Percentiles rank a stretch among this genome's conserved stretches.
Evolutionary conservation across 2,329 filamentous ascomycete species (phyloP).

Genomic region (Colletotrichum coccodes): DNA sequence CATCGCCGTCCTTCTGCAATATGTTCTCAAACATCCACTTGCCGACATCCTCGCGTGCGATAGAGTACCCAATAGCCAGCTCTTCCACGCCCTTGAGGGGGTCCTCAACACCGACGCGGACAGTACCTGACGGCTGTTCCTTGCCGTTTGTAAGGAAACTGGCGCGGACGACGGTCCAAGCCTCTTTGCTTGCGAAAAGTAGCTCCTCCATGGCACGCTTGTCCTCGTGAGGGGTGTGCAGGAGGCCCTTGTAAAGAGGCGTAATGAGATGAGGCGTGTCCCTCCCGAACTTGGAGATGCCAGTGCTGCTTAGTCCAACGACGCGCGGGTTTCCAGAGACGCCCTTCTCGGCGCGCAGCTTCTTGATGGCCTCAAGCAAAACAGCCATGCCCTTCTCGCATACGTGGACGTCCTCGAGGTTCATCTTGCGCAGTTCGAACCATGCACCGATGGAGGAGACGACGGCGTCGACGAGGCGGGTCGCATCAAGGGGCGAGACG

Average conservation of each 20-base stretch:
- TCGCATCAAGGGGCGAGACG: slow-evolving; percentile 37
- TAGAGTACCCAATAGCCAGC: slow-evolving; percentile 52
- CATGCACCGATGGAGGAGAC: slow-evolving; percentile 58
- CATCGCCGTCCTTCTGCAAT: slow-evolving; percentile 35
- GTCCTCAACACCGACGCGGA: slow-evolving; percentile 47
- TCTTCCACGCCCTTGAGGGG: slow-evolving; percentile 43
- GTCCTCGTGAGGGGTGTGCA: slow-evolving; percentile 51
- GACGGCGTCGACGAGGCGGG: slow-evolving; percentile 54
- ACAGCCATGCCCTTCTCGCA: slow-evolving; percentile 55
- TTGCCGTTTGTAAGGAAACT: slow-evolving; percentile 43
- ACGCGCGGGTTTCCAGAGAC: slow-evolving; percentile 45
- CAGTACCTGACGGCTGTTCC: slow-evolving; percentile 34
- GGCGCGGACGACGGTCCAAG: slow-evolving; percentile 44
- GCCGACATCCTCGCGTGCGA: slow-evolving; percentile 53
- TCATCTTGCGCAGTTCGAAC: slow-evolving; percentile 44
- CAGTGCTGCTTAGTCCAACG: slow-evolving; percentile 53
- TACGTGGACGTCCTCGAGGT: slow-evolving; percentile 56
- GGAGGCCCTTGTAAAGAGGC: slow-evolving; percentile 51
- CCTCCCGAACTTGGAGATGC: slow-evolving; percentile 48
- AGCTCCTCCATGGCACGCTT: slow-evolving; percentile 56
- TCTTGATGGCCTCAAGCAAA: slow-evolving; percentile 51
- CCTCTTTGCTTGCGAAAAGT: slow-evolving; percentile 39
- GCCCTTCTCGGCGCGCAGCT: slow-evolving; percentile 38
- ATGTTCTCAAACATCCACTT: slow-evolving; percentile 52
- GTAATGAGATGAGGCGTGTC: slow-evolving; percentile 52